Base-by-base conservation (phyloP, 495 filamentous ascomycete species). In the Penicillium coprophilum region DNA sequence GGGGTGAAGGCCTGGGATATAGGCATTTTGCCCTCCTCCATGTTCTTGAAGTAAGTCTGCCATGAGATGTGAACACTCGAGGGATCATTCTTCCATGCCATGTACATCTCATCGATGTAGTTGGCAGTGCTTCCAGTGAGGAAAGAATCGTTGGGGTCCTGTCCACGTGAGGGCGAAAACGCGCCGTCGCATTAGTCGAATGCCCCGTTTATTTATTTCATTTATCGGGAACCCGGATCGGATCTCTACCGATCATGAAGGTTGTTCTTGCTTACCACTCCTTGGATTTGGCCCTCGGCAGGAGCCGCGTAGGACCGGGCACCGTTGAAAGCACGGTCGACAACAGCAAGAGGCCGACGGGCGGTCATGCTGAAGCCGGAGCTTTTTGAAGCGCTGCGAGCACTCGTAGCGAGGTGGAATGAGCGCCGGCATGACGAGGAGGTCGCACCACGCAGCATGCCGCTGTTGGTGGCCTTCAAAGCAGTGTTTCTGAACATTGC, bases 81-180 rank as follows among this genome's bases (percentile, higher is more conserved):
- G 19, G 95, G 91, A 65, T 98, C 91, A 57, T 87, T 81, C 78
- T 93, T 96, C 94, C 94, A 98, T 63, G 89, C 84, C 74, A 98
- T 74, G 75, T 98, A 98, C 94, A 98, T 98, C 82, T 96, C 94
- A 74, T 98, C 94, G 72, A 98, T 87, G 75, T 98, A 98, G 78
- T 96, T 97, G 71, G 94, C 94, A 55, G 92, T 89, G 78, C 87
- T 96, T 40, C 94, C 94, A 56, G 88, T 86, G 48, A 97, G 82
- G 81, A 97, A 98, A 74, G 86, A 94, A 78, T 98, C 94, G 66
- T 87, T 93, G 50, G 95, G 83, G 67, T 95, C 88, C 84, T 89
- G 73, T 46, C 27, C 31, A 23, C 30, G 34, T 45, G 56, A 61
- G 50, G 45, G 56, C 41, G 61, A 51, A 57, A 21, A 44, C 52